Base-by-base conservation (phyloP, 164 flowering plant species). In the Umbellularia californica region DNA sequence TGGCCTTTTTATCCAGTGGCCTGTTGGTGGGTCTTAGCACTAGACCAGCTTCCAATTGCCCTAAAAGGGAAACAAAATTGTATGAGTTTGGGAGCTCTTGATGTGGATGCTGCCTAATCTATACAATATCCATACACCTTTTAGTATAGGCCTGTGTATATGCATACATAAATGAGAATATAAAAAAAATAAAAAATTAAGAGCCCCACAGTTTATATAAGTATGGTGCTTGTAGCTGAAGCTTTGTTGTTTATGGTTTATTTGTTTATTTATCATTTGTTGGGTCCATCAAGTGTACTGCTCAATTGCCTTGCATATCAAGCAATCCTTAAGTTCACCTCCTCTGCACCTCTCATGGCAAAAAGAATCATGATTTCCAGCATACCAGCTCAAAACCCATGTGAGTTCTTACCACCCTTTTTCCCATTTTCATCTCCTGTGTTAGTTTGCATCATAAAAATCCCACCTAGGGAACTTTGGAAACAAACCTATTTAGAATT, bases 301-400 rank as follows among this genome's bases (percentile, higher is more conserved):
- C 87, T 85, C 83, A 85, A 79, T 89, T 90, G 88, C 92, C 95
- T 91, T 91, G 90, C 80, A 78, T 82, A 78, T 88, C 92, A 92
- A 95, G 98, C 97, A 91, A 91, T 85, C 80, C 73, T 73, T 55
- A 76, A 80, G 77, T 7, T 55, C 60, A 55, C 20, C 60, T 19
- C n/a, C 41, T 30, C 47, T 81, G 80, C 81, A 81, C 83, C 86
- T 82, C 87, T 86, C 90, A 89, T 86, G 89, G 79, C 88, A 83
- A 84, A 84, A 83, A 86, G 91, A 87, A 91, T 90, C 84, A 92
- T 90, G 86, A 84, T 76, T 79, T 30, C 80, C 90, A 85, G 72
- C 85, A 83, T 88, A 86, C 88, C 87, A 84, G 81, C 92, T 81
- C 88, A 78, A 90, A 71, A 82, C 90, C 90, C 97, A 89, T 89